Base-by-base conservation (phyloP, 805 yeast genomes). In the Blastobotrys peoriensis region DNA sequence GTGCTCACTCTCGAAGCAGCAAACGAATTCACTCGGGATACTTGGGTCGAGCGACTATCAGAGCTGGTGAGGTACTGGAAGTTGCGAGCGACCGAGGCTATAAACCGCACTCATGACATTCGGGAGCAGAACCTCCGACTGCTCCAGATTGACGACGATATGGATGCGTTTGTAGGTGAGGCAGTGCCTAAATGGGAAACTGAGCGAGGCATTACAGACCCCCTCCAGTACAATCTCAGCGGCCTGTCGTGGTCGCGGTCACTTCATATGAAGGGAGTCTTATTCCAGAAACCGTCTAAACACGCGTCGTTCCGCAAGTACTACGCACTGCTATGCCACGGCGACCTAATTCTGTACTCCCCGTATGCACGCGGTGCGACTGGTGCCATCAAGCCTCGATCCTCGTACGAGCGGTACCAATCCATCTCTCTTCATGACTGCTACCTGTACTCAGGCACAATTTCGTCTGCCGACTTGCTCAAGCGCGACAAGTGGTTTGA, bases 381-480 rank as follows among this genome's bases (percentile, higher is more conserved):
- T 0, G 76, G 81, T 0, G 69, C 69, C 2, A 63, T 71, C 2
- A 68, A 71, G 56, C 70, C 73, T n/a, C 66, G 67, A 2, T 65
- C 73, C 1, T 74, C 73, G 51, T 80, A 74, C 53, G 63, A 68
- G 37, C 79, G 75, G 52, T 71, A 73, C 51, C 57, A 76, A 40
- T 75, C 83, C 0, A 73, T 87, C 16, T 79, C 88, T 1, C 62
- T 91, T 21, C 59, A 73, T 2, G 76, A 74, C 10, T 79, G 94
- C 46, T 91, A 87, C 59, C 71, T 86, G 3, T 86, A 86, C 62
- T 78, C 93, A 1, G 95, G 91, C 1, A 61, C 71, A 2, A 62
- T 75, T 1, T 77, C 89, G 2, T 71, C 69, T 9, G 57, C 71
- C 27, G 88, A 82, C 50, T 64, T 87, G 21, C 58, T 81, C 23